A percentile compares a stretch with the other conserved stretches of the same genome.
phyloP scores from a whole-genome alignment of 345 rosid species.

The Brassica cretica region DNA sequence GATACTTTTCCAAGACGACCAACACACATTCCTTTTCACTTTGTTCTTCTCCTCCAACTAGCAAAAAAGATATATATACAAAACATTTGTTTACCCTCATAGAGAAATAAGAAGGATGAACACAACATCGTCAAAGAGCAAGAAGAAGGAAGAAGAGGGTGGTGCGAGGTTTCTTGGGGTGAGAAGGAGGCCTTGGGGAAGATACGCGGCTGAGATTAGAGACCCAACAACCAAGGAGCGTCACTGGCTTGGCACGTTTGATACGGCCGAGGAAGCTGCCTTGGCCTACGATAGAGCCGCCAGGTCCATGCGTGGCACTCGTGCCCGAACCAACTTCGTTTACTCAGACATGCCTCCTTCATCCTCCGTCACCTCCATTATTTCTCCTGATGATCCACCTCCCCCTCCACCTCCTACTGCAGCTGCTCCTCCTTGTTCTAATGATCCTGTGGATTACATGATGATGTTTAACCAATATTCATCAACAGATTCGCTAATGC shows the following conservation, averaged over 20 bases:
- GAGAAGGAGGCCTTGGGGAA: constrained; percentile 83
- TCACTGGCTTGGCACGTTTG: constrained; percentile 88
- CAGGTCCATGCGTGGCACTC: constrained; percentile 73
- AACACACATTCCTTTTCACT: constrained; percentile 33
- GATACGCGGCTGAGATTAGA: constrained; percentile 84
- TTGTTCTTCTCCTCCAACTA: constrained; percentile 12
- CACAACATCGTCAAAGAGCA: constrained; percentile 47
- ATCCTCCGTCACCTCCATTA: constrained; percentile 71
- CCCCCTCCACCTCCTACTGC: constrained; percentile 22
- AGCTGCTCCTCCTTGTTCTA: constrained; percentile 19
- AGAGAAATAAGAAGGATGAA: constrained; percentile 41
- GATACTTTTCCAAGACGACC: constrained; percentile 30
- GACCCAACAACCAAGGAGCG: constrained; percentile 84
- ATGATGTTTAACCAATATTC: constrained; percentile 37
- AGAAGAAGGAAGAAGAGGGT: constrained; percentile 46
- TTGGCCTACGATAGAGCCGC: constrained; percentile 85
- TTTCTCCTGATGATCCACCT: constrained; percentile 63
- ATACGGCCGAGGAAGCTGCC: constrained; percentile 85
- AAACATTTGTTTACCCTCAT: not conserved
- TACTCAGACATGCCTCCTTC: constrained; percentile 81
- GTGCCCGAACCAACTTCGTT: constrained; percentile 77
- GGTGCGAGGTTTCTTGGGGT: constrained; percentile 68
- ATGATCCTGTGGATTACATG: constrained; percentile 33
- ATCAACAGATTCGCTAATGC: constrained; percentile 28
- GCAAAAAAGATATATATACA: constrained; percentile 2